phyloP scores from a whole-genome alignment of 1,284 basidiomycete genomes.

The Ganoderma multipileum region DNA sequence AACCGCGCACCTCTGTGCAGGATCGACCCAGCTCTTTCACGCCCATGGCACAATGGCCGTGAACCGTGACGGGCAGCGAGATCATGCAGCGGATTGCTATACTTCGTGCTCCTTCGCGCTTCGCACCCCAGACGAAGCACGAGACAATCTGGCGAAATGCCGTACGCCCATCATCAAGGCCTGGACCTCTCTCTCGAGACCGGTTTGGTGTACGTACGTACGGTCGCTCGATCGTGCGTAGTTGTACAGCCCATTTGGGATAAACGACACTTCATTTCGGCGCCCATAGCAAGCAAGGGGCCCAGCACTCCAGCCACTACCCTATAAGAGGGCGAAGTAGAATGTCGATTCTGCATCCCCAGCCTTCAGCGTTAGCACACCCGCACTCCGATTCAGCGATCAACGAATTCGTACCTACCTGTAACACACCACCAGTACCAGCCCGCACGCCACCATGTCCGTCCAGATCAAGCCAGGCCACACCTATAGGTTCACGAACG shows the following conservation, averaged over 20 bases:
- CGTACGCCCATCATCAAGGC: conserved; percentile 18
- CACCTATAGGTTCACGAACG: conserved; percentile 54
- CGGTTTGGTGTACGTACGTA: conserved; percentile 17
- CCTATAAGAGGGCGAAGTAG: conserved; percentile 12
- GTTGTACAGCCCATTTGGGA: conserved; percentile 13
- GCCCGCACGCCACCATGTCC: conserved; percentile 9
- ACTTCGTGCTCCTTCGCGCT: conserved; percentile 13
- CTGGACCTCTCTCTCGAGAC: conserved; percentile 14
- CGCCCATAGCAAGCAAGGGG: conserved; percentile 10
- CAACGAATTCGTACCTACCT: background rate
- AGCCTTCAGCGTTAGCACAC: background rate
- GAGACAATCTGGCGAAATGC: conserved; percentile 11
- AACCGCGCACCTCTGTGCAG: conserved; percentile 6
- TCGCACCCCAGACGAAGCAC: conserved; percentile 22
- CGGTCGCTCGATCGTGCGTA: conserved; percentile 20
- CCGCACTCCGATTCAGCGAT: background rate
- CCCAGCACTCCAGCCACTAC: conserved; percentile 11
- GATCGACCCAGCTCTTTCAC: conserved; percentile 3
- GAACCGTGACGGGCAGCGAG: conserved; percentile 14
- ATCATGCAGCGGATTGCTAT: conserved; percentile 14
- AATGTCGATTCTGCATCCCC: conserved; percentile 9
- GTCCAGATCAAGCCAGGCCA: conserved; percentile 24
- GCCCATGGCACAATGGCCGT: background rate
- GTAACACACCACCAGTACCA: background rate
- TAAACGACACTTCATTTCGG: conserved; percentile 13